Conservation (phyloP, 2,329 filamentous ascomycete genomes). For the Aspergillus texensis region DNA sequence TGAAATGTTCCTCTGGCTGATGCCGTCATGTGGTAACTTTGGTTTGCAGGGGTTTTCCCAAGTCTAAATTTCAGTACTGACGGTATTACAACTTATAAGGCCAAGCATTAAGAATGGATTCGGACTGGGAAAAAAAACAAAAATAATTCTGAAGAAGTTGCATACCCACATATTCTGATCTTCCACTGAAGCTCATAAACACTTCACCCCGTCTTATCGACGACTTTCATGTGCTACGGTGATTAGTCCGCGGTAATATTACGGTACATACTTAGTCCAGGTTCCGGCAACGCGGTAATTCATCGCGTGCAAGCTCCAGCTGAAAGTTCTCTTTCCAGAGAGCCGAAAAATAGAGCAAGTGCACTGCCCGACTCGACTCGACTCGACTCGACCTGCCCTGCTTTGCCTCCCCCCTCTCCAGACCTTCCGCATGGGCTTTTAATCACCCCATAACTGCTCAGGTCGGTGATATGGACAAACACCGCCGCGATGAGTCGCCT, state of each 20-base stretch:
- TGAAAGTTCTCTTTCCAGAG: constrained; percentile 1
- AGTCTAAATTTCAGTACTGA: background rate
- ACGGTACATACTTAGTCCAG: background rate
- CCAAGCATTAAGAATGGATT: background rate
- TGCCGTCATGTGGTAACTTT: constrained; percentile 12
- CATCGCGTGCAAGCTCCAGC: constrained; percentile 30
- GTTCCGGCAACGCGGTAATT: constrained; percentile 29
- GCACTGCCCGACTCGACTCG: constrained; percentile 13
- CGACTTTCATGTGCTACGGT: background rate
- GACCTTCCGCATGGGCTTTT: constrained; percentile 31
- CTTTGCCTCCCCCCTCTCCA: constrained; percentile 18
- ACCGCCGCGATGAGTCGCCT: constrained; percentile 50
- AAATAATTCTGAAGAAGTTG: background rate
- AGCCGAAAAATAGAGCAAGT: constrained; percentile 1
- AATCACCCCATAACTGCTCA: constrained; percentile 24
- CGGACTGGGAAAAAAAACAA: background rate
- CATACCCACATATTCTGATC: background rate
- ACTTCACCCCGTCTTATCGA: background rate
- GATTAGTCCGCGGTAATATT: constrained; percentile 2
- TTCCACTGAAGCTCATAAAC: background rate
- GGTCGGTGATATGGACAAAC: constrained; percentile 45
- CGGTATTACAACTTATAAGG: background rate
- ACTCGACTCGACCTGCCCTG: constrained; percentile 10
- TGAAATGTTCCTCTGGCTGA: background rate
- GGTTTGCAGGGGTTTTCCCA: background rate